These are phyloP conservation scores for Mycena galericulata DNA, from an alignment of 768 basidiomycete species.

Conservation along the genomic window DNA sequence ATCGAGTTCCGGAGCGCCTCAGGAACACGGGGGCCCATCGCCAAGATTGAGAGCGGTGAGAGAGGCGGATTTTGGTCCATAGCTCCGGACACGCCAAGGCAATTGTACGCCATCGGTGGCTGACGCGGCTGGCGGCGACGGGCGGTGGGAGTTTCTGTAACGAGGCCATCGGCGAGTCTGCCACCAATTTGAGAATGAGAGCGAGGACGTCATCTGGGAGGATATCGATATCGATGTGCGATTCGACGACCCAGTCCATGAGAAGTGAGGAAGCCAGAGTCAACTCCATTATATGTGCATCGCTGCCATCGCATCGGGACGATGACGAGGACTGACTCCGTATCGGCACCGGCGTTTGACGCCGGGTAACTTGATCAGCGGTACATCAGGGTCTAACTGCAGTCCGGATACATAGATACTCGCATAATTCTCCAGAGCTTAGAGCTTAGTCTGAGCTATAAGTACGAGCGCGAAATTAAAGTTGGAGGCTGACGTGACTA, in stretches of 20 bases:
- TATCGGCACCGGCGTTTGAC: too few species aligned
- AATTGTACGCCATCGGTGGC: neutral
- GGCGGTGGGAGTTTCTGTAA: neutral
- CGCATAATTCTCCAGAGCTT: too few species aligned
- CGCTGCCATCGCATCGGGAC: too few species aligned
- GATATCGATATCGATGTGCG: neutral
- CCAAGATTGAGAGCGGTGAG: neutral
- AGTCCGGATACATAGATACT: too few species aligned
- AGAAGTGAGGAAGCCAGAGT: too few species aligned
- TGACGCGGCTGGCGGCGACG: neutral
- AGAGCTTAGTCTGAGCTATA: too few species aligned
- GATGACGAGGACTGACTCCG: too few species aligned
- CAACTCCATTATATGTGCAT: too few species aligned
- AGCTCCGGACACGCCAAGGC: neutral
- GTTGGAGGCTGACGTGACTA: too few species aligned
- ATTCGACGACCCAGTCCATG: neutral
- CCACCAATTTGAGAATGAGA: neutral
- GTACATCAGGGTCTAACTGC: too few species aligned
- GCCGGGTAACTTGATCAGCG: too few species aligned
- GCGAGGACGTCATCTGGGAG: conserved; percentile 14
- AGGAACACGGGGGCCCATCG: neutral
- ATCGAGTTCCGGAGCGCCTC: neutral
- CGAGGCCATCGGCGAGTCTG: neutral
- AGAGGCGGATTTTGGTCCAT: conserved; percentile 5
- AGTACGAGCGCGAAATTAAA: too few species aligned